Base-by-base conservation (phyloP, 2,329 filamentous ascomycete species). In the Ceratocystiopsis brevicomis region DNA sequence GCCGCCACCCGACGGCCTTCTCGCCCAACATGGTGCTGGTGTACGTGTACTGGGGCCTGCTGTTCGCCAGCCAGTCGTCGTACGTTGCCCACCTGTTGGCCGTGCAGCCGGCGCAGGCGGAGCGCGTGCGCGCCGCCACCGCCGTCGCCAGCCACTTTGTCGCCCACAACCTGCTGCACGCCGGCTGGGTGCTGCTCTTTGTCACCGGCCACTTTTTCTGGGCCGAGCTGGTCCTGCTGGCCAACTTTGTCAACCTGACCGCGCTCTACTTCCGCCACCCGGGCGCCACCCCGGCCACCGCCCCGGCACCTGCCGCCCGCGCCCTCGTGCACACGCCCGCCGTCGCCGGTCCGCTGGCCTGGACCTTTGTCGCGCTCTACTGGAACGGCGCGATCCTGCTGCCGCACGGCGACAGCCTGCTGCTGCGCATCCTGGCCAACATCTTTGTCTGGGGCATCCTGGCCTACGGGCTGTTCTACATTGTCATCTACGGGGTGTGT, bases 321-420 rank as follows among this genome's bases (percentile, higher is more conserved):
- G 45, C 41, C 15, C 75, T 81, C 53, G 82, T 93, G 52, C 85
- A 93, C 60, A 64, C 77, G 12, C 75, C 83, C 6, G 76, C 77
- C 38, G 75, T 86, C 18, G 78, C 80, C 15, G 82, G 77, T 0
- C 86, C 86, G 6, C 66, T 93, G 51, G 82, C 80, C 1, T 94
- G 84, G 82, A 86, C 80, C 14, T 82, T 90, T 55, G 76, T 88
- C 14, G 81, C 82, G 30, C 68, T 94, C 43, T 88, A 87, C 66
- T 93, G 84, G 83, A 83, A 85, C 52, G 86, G 86, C 10, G 84
- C 86, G 17, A 77, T 87, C 40, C 81, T 82, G 56, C 73, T 88
- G n/a, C 65, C 65, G n/a, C 67, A 83, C 55, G 69, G 76, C 9
- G 63, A 77, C 45, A 71, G 65, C 45, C 59, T 85, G 5, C 67